Base-by-base conservation (phyloP, 1,284 basidiomycete genomes). In the Laetiporus sulphureus region DNA sequence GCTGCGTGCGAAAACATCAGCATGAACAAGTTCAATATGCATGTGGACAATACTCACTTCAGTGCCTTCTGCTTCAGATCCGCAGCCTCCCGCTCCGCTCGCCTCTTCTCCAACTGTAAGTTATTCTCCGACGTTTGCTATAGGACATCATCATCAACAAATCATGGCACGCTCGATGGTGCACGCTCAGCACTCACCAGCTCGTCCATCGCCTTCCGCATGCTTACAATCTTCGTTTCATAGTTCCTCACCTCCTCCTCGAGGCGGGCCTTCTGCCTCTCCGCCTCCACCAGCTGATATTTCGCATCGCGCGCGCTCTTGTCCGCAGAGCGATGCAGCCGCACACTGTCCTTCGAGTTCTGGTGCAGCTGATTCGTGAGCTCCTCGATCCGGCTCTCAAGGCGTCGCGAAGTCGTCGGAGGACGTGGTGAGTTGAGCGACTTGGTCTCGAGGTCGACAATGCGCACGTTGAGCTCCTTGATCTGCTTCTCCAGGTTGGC, bases 381-480 rank as follows among this genome's bases (percentile, higher is more conserved):
- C 53, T 90, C 87, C 49, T 85, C 83, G 33, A 88, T 77, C 15
- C 81, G 73, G 38, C 69, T 75, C 45, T 84, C 83, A 23, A 78
- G 62, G 20, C 82, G 75, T 36, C 79, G 51, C 6, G 62, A 64
- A 1, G 77, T 71, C 1, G 65, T 61, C 1, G 70, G 58, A 8
- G 80, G 71, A 19, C 81, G 72, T n/a, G 84, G 78, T 13, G 76
- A 57, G 44, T 60, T 75, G 50, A 86, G 81, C 1, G 86, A 81
- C 53, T 73, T 83, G 0, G 86, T 87, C 59, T 91, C 89, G 10
- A 91, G 67, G 54, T 91, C 88, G 6, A 88, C 80, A 44, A 91
- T 77, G 23, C 79, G 81, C 27, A 88, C 72, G 45, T 89, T 87
- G 24, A 90, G 65, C 37, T 90, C 85, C 57, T 90, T 90, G 54